Base-by-base conservation (phyloP, 2,329 filamentous ascomycete genomes). In the Cordyceps cicadae region DNA sequence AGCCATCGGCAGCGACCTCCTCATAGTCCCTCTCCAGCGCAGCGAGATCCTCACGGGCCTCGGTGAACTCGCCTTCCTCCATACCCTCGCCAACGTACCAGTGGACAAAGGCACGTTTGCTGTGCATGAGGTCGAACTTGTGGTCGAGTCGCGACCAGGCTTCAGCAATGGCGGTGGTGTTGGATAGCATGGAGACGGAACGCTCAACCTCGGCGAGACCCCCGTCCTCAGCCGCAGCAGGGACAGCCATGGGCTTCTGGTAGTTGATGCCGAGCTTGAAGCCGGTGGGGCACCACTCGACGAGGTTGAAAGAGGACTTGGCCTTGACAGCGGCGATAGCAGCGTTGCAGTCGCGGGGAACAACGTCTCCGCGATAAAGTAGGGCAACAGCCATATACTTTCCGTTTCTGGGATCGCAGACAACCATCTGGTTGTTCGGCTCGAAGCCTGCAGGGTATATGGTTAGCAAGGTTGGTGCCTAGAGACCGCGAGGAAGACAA, bases 1-100 rank as follows among this genome's bases (percentile, higher is more conserved):
- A 77, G 66, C 87, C 89, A 75, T 92, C 89, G 72, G 80, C 83
- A 63, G 88, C 89, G 67, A 92, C 89, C 81, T 92, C 89, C 76
- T 92, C 89, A 72, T 93, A 93, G 70, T 93, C 89, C 79, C 88
- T 90, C 81, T 93, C 90, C 39, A 94, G 80, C 53, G 90, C 90
- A 64, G 90, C 90, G 63, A 94, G 80, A 73, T 94, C 90, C 79
- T 94, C 90, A 67, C 90, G 87, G 64, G 90, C 90, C 76, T 94
- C 90, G 64, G 87, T 89, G 79, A 94, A 94, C 76, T 94, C 90
- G 69, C 90, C 90, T 75, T 94, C 90, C 79, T 94, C 90, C 90
- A 94, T 94, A 77, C 90, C 90, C 78, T 94, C 90, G 66, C 90
- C 90, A 59, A 94, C 90, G 67, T 89, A 89, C 87, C 87, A 89